Conservation (phyloP, 305 asterid genomes). For the Solanum hybrid region DNA sequence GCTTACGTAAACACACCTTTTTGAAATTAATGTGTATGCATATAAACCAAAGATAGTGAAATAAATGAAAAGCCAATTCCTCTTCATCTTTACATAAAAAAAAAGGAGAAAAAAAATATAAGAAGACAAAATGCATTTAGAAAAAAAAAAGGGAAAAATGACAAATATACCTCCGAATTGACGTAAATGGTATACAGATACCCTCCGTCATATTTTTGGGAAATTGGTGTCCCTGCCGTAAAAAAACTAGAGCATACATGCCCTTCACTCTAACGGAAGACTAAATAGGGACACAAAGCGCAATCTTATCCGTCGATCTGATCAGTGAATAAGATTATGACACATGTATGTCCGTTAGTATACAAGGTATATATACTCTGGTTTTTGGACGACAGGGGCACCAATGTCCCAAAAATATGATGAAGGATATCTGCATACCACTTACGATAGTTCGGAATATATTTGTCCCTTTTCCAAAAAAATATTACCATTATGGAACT, state of each 20-base stretch:
- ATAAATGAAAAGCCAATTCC: not conserved
- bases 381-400: accelerated
- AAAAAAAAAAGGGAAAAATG: not conserved
- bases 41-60: not conserved
- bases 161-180: no score
- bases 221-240: accelerated
- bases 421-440: not conserved
- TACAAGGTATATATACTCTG: no score
- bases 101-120: not conserved
- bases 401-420: no score
- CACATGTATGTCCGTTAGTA: no score
- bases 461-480: not conserved
- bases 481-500: not conserved
- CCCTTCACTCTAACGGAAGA: not conserved
- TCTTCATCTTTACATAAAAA: not conserved
- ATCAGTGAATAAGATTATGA: no score
- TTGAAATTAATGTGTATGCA: not conserved
- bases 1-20: not conserved
- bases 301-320: no score
- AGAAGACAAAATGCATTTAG: not conserved
- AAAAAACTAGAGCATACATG: no score
- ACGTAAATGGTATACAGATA: no score
- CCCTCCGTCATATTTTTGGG: not conserved
- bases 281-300: not conserved
- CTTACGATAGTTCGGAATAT: no score